These are phyloP conservation scores for Uncinocarpus reesii DNA, from an alignment of 2,329 filamentous ascomycete species.

Conservation along the genomic window DNA sequence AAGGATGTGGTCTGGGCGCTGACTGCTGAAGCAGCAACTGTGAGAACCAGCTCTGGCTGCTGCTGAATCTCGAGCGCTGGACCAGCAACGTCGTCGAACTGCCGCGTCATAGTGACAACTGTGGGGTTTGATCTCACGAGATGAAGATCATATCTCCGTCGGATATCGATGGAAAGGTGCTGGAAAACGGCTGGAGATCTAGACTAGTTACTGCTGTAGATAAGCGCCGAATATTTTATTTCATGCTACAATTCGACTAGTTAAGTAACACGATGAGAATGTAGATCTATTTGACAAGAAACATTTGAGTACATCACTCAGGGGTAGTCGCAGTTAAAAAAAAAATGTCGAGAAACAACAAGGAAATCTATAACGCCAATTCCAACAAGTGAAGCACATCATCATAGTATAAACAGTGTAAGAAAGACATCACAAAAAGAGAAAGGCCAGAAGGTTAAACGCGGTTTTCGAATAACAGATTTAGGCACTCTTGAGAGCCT, in stretches of 20 bases:
- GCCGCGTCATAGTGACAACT: neutral
- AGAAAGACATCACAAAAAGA: neutral
- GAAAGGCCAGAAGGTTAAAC: no score
- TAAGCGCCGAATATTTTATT: neutral
- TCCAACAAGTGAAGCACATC: constrained; percentile 1
- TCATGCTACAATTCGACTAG: neutral
- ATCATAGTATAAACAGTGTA: neutral
- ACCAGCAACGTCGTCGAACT: neutral
- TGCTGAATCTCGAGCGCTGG: neutral
- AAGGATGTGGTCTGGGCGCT: neutral
- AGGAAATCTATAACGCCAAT: constrained; percentile 11
- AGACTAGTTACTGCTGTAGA: neutral
- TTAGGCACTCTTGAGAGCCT: constrained; percentile 27
- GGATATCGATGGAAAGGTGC: neutral
- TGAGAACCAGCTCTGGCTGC: neutral
- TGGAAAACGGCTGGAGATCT: neutral
- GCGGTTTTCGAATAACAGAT: neutral
- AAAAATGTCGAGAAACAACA: neutral
- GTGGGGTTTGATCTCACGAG: no score
- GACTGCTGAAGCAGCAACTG: neutral
- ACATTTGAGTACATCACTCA: constrained; percentile 1
- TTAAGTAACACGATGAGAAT: neutral
- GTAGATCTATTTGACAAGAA: constrained; percentile 6
- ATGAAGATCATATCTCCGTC: no score
- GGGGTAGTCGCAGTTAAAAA: neutral